Evolutionary conservation across 1,139 yeast species (phyloP).

Genomic region (Sporopachydermia cereana): DNA sequence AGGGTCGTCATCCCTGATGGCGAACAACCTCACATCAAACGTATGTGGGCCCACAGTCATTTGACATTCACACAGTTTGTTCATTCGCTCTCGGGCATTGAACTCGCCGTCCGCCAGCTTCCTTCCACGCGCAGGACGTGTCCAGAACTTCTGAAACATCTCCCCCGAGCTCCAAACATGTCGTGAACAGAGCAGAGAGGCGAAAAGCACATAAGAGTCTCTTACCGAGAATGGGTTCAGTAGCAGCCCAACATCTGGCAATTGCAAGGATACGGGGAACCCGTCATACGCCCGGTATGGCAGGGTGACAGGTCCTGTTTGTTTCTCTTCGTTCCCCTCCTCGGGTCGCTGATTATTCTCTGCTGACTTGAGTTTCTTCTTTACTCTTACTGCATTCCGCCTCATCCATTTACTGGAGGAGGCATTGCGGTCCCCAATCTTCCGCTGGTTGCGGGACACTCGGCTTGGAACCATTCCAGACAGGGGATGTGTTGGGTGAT

Average conservation of each 20-base stretch:
- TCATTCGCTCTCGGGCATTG: conserved; percentile 77
- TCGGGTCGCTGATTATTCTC: conserved; percentile 34
- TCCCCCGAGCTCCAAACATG: conserved; percentile 60
- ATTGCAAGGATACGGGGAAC: conserved; percentile 55
- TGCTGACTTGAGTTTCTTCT: conserved; percentile 33
- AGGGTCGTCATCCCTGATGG: conserved; percentile 58
- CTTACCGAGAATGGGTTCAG: conserved; percentile 57
- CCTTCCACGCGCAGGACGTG: conserved; percentile 41
- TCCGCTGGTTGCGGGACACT: neutral
- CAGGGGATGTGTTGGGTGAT: too few species aligned
- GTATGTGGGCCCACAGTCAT: conserved; percentile 74
- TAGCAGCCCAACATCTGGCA: conserved; percentile 50
- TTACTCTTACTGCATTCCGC: conserved; percentile 3
- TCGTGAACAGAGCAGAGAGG: conserved; percentile 67
- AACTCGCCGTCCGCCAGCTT: conserved; percentile 35
- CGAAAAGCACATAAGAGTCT: conserved; percentile 62
- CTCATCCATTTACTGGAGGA: conserved; percentile 5
- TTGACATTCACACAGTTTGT: conserved; percentile 68
- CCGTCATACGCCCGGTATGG: conserved; percentile 61
- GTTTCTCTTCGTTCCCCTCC: conserved; percentile 23
- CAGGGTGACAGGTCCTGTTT: conserved; percentile 31
- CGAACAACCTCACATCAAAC: conserved; percentile 66
- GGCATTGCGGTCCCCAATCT: conserved; percentile 3
- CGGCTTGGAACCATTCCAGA: neutral
- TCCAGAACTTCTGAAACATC: conserved; percentile 74